These are phyloP conservation scores for Cyclotella atomus DNA, from an alignment of 108 stramenopile genomes.

Conservation along the genomic window DNA sequence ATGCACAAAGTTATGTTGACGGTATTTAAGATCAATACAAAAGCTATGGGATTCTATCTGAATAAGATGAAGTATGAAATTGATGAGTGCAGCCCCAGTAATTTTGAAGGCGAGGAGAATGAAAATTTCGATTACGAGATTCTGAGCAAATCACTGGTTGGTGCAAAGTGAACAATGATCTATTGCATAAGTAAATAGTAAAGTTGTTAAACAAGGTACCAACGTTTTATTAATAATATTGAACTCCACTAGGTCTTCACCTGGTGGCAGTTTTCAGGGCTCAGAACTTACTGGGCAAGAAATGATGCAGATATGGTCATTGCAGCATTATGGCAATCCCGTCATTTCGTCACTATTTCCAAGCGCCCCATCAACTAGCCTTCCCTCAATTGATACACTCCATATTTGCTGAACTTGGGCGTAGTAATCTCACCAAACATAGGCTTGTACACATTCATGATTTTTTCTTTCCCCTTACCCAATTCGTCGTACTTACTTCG, in stretches of 20 bases:
- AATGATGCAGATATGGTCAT: no score
- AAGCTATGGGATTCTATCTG: slow-evolving; percentile 75
- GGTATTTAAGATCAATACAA: slow-evolving; percentile 66
- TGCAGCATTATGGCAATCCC: no score
- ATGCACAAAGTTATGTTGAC: slow-evolving; percentile 78
- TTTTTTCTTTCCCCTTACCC: not conserved
- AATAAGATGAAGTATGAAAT: slow-evolving; percentile 60
- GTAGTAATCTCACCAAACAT: not conserved
- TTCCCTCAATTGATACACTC: no score
- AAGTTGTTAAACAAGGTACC: no score
- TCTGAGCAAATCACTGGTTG: slow-evolving; percentile 57
- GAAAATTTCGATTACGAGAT: slow-evolving; percentile 81
- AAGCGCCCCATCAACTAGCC: no score
- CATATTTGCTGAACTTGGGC: not conserved
- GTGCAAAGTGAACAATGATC: not conserved
- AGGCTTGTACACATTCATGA: not conserved
- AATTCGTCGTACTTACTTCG: not conserved
- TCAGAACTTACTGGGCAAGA: no score
- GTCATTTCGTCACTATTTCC: no score
- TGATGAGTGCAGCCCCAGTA: slow-evolving; percentile 74
- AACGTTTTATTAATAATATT: no score
- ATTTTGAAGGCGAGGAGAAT: slow-evolving; percentile 42
- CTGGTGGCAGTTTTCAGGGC: no score
- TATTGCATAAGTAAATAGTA: no score
- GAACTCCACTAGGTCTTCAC: no score